Evolutionary conservation across 805 yeast genomes (phyloP), one percentile per base, ranked within the genome.

Genomic region (Schwanniomyces polymorphus): DNA sequence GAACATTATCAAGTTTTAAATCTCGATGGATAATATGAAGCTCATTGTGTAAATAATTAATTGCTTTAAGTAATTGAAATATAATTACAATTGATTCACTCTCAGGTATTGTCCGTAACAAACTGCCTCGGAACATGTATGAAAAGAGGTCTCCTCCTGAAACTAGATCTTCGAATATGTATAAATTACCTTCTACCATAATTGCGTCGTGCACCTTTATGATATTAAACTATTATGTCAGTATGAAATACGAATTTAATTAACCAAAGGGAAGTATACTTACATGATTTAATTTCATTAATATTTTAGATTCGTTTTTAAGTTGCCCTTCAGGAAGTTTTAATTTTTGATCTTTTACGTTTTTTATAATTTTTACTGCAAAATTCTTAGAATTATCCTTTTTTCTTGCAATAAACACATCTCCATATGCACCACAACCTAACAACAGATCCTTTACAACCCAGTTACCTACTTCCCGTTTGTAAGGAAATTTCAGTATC

Each of bases 121-220:
- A 56, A 21, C 67, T 68, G 1, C 75, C 76, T 38, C 66, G 64
- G 0, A 76, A 68, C n/a, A 81, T 56, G 51, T 80, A 81, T 2
- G 84, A 78, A 51, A 80, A 80, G 12, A 81, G 61, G 51, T 82
- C 86, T 1, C 86, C 86, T 1, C 86, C 86, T 45, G 79, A 70
- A 1, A 75, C 58, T 53, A 77, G 57, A 49, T 78, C 81, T 54
- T 79, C 78, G 53, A 77, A 75, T 12, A 79, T 75, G 45, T 72
- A 78, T 3, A 76, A 51, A 27, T 63, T 58, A 5, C 64, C 57
- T 1, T 54, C 51, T 12, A 57, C 55, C 4, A 54, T 43, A 16
- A 52, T 50, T 0, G 79, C 63, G 27, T 71, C 71, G 50, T 74
- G 65, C 4, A 75, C 73, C 50, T 68, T 70, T 23, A 79, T 72